These are phyloP conservation scores for Pisolithus thermaeus DNA, from an alignment of 1,284 basidiomycete genomes.

Conservation along the genomic window DNA sequence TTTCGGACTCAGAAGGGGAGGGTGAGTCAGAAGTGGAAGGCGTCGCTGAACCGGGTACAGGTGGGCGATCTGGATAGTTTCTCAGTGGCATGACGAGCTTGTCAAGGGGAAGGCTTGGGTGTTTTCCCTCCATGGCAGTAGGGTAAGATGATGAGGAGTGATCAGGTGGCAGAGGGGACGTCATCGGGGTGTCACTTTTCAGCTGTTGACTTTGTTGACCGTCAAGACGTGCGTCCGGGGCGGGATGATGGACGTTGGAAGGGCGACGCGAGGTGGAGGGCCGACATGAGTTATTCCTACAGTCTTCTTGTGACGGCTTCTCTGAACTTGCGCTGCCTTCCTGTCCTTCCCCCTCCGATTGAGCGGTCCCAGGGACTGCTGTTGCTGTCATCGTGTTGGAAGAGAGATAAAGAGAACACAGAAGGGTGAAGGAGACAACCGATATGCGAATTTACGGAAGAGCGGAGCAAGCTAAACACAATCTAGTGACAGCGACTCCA, in stretches of 20 bases:
- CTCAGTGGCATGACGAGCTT: slow-evolving; percentile 30
- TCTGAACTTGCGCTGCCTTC: slow-evolving; percentile 42
- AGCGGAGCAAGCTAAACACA: too few species aligned
- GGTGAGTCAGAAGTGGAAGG: slow-evolving; percentile 37
- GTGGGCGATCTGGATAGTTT: slow-evolving; percentile 17
- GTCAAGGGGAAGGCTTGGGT: slow-evolving; percentile 44
- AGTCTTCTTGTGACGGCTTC: slow-evolving; percentile 45
- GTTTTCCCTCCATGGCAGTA: neutral
- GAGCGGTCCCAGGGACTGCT: slow-evolving; percentile 39
- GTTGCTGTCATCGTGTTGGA: slow-evolving; percentile 30
- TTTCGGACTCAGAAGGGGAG: slow-evolving; percentile 53
- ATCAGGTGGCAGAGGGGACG: slow-evolving; percentile 36
- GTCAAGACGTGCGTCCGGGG: neutral
- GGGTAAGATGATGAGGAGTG: slow-evolving; percentile 35
- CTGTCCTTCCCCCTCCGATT: slow-evolving; percentile 49
- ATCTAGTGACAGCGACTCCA: too few species aligned
- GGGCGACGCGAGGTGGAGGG: neutral
- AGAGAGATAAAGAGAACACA: neutral
- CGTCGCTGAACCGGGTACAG: slow-evolving; percentile 33
- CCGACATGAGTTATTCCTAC: slow-evolving; percentile 18
- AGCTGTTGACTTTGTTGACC: neutral
- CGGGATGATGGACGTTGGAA: neutral
- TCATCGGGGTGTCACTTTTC: neutral
- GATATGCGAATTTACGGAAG: too few species aligned
- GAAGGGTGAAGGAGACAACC: too few species aligned